phyloP scores from a whole-genome alignment of 148 eudicot species.

The Rhododendron henanense region DNA sequence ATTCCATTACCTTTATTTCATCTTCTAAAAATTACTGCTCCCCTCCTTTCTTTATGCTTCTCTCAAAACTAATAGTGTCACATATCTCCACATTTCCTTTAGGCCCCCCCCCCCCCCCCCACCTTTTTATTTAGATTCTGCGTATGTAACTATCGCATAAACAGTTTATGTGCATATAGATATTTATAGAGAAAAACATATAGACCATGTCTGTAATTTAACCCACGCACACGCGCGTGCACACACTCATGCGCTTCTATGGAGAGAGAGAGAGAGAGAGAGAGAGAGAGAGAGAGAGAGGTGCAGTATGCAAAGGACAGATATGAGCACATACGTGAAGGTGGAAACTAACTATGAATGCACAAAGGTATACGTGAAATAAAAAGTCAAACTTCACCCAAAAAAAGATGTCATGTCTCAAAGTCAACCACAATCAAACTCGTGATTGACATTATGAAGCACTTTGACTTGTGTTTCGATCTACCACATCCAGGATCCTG shows the following conservation, averaged over 20 bases:
- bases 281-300: neutral
- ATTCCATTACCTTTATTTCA: neutral
- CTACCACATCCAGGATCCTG: neutral
- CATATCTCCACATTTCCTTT: too few relatives aligned
- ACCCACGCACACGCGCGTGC: neutral
- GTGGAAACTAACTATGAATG: slow-evolving; percentile 18
- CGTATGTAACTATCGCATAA: neutral
- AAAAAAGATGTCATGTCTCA: neutral
- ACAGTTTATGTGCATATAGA: neutral
- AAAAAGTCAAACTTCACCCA: neutral
- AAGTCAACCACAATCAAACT: neutral
- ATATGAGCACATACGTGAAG: neutral
- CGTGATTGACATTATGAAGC: neutral
- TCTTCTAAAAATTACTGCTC: neutral
- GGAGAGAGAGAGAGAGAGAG: neutral
- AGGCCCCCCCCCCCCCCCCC: neutral
- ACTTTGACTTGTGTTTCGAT: neutral
- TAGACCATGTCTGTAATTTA: neutral
- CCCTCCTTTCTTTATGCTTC: too few relatives aligned
- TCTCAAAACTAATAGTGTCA: too few relatives aligned
- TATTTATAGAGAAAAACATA: too few relatives aligned
- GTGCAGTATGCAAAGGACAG: neutral
- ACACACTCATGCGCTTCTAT: neutral
- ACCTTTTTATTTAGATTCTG: neutral
- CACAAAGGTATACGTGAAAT: neutral